phyloP scores from a whole-genome alignment of 2,329 filamentous ascomycete species.

The Dactylellina leptospora region DNA sequence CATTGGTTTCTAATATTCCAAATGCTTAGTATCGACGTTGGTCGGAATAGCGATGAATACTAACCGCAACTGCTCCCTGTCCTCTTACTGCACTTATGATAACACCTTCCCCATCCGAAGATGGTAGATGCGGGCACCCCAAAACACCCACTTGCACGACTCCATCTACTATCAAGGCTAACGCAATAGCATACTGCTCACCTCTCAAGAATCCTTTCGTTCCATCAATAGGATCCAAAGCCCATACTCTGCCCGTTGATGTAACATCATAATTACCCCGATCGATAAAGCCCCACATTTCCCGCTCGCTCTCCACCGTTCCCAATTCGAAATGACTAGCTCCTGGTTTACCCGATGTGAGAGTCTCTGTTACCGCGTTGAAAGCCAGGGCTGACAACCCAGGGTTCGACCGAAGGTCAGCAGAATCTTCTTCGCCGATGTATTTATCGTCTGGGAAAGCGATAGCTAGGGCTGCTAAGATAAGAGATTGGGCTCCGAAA shows the following conservation, averaged over 20 bases:
- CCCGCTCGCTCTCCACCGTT: slow-evolving; percentile 71
- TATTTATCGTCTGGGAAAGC: slow-evolving; percentile 92
- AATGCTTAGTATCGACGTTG: background rate
- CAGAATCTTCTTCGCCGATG: slow-evolving; percentile 93
- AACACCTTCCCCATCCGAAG: slow-evolving; percentile 79
- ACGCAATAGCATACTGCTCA: slow-evolving; percentile 95
- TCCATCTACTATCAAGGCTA: slow-evolving; percentile 90
- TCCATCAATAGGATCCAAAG: slow-evolving; percentile 95
- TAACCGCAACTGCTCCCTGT: slow-evolving; percentile 73
- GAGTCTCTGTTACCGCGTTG: slow-evolving; percentile 60
- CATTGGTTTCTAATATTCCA: slow-evolving; percentile 67
- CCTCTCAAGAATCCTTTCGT: slow-evolving; percentile 97
- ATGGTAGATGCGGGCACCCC: slow-evolving; percentile 88
- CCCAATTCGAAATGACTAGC: slow-evolving; percentile 61
- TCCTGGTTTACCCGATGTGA: slow-evolving; percentile 65
- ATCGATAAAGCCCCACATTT: slow-evolving; percentile 74
- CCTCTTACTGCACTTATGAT: slow-evolving; percentile 85
- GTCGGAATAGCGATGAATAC: background rate
- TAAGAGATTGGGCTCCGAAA: slow-evolving; percentile 95
- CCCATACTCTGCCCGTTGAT: slow-evolving; percentile 83
- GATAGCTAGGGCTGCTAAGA: slow-evolving; percentile 86
- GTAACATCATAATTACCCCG: slow-evolving; percentile 76
- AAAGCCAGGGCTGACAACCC: slow-evolving; percentile 79
- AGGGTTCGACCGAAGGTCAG: slow-evolving; percentile 75
- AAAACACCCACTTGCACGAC: slow-evolving; percentile 93